Evolutionary conservation across 2,329 filamentous ascomycete genomes (phyloP).

Genomic region (Trichophyton equinum): DNA sequence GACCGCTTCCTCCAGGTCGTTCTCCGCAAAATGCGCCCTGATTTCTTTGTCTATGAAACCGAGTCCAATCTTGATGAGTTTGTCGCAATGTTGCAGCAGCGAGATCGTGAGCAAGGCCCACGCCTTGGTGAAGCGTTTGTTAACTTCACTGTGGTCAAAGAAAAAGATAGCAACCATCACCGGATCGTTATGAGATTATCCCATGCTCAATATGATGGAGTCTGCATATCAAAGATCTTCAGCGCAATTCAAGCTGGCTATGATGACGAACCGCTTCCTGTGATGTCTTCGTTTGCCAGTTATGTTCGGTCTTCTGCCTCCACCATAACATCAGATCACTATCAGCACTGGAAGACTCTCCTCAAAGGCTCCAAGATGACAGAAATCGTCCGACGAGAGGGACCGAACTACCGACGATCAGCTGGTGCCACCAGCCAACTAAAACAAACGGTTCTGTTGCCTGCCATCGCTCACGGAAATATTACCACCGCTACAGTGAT

Average conservation of each 20-base stretch:
- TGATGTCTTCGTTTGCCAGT: slow-evolving; percentile 34
- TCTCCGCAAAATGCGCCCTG: slow-evolving; percentile 41
- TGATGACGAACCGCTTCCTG: slow-evolving; percentile 25
- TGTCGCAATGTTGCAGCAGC: slow-evolving; percentile 40
- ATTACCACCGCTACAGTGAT: slow-evolving; percentile 53
- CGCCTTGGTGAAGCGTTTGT: slow-evolving; percentile 49
- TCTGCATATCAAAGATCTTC: slow-evolving; percentile 51
- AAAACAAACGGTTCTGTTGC: slow-evolving; percentile 25
- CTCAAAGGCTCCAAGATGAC: slow-evolving; percentile 45
- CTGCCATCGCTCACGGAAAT: slow-evolving; percentile 40
- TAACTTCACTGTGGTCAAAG: slow-evolving; percentile 44
- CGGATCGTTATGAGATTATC: slow-evolving; percentile 44
- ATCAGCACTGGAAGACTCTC: slow-evolving; percentile 50
- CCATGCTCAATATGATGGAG: slow-evolving; percentile 58
- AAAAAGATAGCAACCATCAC: slow-evolving; percentile 25
- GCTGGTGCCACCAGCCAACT: slow-evolving; percentile 26
- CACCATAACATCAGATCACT: slow-evolving; percentile 35
- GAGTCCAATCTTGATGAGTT: slow-evolving; percentile 42
- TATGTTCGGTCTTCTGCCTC: slow-evolving; percentile 33
- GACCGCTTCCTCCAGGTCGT: slow-evolving; percentile 46
- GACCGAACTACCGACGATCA: slow-evolving; percentile 25
- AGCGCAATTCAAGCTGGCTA: slow-evolving; percentile 48
- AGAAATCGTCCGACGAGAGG: slow-evolving; percentile 24
- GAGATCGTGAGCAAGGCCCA: slow-evolving; percentile 45
- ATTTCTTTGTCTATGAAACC: slow-evolving; percentile 40